A percentile compares a stretch with the other conserved stretches of the same genome.
These are phyloP conservation scores for Noccaea caerulescens DNA, from an alignment of 345 rosid genomes.

Conservation along the genomic window DNA sequence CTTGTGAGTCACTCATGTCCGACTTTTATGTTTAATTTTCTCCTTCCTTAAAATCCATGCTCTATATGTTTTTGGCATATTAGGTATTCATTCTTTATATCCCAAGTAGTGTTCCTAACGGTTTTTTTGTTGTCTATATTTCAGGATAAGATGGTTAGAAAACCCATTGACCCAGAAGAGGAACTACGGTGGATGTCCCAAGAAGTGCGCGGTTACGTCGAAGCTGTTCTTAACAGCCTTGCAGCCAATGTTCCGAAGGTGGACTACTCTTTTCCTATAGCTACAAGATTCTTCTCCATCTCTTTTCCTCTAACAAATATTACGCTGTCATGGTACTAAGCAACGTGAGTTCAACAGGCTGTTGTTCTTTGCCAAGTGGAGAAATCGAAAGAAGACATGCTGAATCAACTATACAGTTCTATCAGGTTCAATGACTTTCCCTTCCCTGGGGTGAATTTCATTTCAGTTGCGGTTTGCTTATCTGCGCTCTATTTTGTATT, in stretches of 20 bases:
- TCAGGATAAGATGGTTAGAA: constrained; percentile 91
- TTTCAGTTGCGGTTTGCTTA: constrained; percentile 27
- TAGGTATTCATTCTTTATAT: background rate
- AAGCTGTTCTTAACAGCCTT: constrained; percentile 99
- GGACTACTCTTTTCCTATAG: constrained; percentile 31
- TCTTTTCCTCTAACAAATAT: constrained; percentile 6
- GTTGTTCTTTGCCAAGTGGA: constrained; percentile 99
- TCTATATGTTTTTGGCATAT: constrained; percentile 9
- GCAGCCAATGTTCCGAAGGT: constrained; percentile 99
- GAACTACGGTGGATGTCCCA: constrained; percentile 99
- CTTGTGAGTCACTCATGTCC: constrained; percentile 64
- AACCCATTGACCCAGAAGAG: constrained; percentile 97
- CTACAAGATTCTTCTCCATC: constrained; percentile 4
- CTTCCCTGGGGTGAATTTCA: background rate
- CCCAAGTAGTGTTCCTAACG: background rate
- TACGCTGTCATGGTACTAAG: constrained; percentile 19
- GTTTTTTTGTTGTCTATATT: constrained; percentile 20
- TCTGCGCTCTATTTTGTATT: constrained; percentile 8
- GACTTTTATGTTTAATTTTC: constrained; percentile 11
- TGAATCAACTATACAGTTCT: constrained; percentile 88
- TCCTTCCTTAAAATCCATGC: constrained; percentile 1
- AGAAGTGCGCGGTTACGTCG: constrained; percentile 98
- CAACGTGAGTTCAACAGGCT: constrained; percentile 63
- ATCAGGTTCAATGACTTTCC: constrained; percentile 60
- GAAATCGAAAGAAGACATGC: constrained; percentile 98